These are phyloP conservation scores for Ormosia emarginata DNA, from an alignment of 306 rosid species.

Conservation along the genomic window DNA sequence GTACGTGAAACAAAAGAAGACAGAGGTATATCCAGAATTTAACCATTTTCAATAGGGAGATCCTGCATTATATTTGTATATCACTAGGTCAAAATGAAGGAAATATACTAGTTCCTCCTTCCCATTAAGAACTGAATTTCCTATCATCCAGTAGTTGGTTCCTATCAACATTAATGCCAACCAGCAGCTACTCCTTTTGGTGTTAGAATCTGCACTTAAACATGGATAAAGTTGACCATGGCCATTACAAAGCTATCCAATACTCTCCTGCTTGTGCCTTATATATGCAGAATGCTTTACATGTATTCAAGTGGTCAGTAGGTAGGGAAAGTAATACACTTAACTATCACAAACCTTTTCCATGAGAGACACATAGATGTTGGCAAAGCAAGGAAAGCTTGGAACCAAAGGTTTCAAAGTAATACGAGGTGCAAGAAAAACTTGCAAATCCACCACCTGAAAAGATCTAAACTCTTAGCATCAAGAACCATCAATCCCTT, in stretches of 20 bases:
- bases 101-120: not conserved
- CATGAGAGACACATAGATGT: conserved; percentile 80
- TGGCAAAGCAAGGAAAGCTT: conserved; percentile 89
- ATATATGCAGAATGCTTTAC: not conserved
- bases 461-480: conserved; percentile 1
- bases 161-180: conserved; percentile 9
- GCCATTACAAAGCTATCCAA: not conserved
- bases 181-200: not conserved
- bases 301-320: not conserved
- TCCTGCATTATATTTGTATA: not conserved
- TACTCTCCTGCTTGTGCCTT: not conserved
- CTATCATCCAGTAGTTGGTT: not conserved
- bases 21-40: not conserved
- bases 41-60: not conserved
- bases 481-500: not conserved
- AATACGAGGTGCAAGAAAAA: conserved; percentile 70
- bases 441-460: conserved; percentile 81
- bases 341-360: conserved; percentile 63
- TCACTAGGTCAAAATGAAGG: conserved; percentile 2
- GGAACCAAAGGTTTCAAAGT: conserved; percentile 94
- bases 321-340: not conserved
- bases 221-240: not conserved
- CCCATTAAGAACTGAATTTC: conserved; percentile 1
- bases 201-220: not conserved
- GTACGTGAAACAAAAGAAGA: not conserved